Conservation (phyloP, 257 asterid genomes). For the Forsythia viridissima region DNA sequence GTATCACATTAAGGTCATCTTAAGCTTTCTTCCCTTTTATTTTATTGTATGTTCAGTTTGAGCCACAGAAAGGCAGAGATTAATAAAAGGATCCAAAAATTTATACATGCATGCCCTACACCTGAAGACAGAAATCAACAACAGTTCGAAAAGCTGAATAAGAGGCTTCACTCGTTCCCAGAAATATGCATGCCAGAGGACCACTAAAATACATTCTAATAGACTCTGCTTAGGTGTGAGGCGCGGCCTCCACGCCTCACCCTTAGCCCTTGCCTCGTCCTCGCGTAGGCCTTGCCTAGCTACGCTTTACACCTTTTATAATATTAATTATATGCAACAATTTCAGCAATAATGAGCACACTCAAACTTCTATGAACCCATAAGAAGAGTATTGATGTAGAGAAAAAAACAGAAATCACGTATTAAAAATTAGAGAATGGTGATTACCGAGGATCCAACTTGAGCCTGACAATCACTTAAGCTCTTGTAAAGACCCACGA, state of each 20-base stretch:
- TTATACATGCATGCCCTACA: neutral
- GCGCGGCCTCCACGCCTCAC: too few relatives aligned
- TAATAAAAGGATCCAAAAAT: neutral
- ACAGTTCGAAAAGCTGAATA: too few relatives aligned
- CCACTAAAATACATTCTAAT: neutral
- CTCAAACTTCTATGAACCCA: neutral
- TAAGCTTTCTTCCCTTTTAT: neutral
- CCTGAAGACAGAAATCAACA: neutral
- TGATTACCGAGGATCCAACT: slow-evolving; percentile 92
- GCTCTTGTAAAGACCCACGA: slow-evolving; percentile 87
- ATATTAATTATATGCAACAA: neutral
- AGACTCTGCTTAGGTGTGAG: too few relatives aligned
- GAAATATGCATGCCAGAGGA: neutral
- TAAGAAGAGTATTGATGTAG: neutral
- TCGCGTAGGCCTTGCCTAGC: too few relatives aligned
- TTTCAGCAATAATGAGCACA: neutral
- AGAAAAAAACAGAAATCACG: slow-evolving; percentile 10
- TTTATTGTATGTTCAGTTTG: neutral
- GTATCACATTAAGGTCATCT: neutral
- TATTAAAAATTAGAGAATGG: slow-evolving; percentile 21
- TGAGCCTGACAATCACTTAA: slow-evolving; percentile 94
- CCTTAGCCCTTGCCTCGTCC: too few relatives aligned
- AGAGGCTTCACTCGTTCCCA: neutral
- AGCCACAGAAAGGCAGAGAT: neutral
- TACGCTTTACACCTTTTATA: too few relatives aligned